Conservation (phyloP, 2,329 filamentous ascomycete genomes). For the Amphichorda felina region DNA sequence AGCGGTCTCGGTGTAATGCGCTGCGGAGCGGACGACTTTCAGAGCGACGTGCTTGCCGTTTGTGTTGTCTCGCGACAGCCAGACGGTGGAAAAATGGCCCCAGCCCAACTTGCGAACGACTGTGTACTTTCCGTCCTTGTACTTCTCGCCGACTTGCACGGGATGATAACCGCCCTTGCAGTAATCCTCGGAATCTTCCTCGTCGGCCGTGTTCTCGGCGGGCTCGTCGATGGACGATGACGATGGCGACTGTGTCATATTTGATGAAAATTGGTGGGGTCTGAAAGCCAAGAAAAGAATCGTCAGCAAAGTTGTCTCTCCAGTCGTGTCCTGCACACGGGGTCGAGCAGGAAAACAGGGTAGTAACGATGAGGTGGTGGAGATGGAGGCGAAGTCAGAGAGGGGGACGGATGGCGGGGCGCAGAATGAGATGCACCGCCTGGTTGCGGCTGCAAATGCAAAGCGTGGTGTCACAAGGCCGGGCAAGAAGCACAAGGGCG, state of each 20-base stretch:
- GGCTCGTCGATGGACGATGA: slow-evolving; percentile 73
- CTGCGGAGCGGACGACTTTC: slow-evolving; percentile 94
- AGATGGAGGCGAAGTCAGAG: not conserved
- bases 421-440: not conserved
- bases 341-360: not conserved
- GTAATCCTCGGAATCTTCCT: slow-evolving; percentile 98
- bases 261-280: slow-evolving; percentile 41
- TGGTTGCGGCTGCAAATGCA: not conserved
- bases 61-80: slow-evolving; percentile 69
- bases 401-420: not conserved
- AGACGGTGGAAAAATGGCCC: slow-evolving; percentile 99
- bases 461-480: not conserved
- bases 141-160: slow-evolving; percentile 86
- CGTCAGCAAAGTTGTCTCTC: slow-evolving; percentile 1
- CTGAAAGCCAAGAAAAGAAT: slow-evolving; percentile 17
- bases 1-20: slow-evolving; percentile 97
- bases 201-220: slow-evolving; percentile 87
- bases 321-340: not conserved
- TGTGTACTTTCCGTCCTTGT: slow-evolving; percentile 95
- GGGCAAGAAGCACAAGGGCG: not conserved
- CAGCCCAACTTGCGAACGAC: slow-evolving; percentile 93
- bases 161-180: slow-evolving; percentile 99
- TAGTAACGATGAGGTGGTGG: not conserved
- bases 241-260: slow-evolving; percentile 61
- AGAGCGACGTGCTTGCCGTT: slow-evolving; percentile 91